Evolutionary conservation across 169 alveolate species (phyloP), one percentile per base, ranked within the genome.

Genomic region (Plasmodium cynomolgi): DNA sequence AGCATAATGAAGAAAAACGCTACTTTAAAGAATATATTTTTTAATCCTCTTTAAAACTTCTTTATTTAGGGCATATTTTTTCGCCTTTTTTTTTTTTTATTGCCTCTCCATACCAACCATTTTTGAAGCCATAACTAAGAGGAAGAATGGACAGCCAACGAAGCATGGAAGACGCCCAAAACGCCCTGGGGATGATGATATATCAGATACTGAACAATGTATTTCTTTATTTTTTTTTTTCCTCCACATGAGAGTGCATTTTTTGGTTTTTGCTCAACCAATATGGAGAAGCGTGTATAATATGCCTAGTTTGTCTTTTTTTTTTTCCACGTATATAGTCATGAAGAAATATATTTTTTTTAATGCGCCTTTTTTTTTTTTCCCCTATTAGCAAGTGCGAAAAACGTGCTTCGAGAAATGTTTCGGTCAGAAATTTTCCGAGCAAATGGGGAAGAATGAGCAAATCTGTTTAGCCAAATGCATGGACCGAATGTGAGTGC

Each of bases 381-480:
- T 31, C 56, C 6, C 83, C 37, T 39, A 54, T 39, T 83, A 96
- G 98, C 97, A 97, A 97, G 98, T 97, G 77, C 92, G 97, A 92
- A 97, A 97, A 94, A 97, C 97, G 3, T 97, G 98, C 92, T 97
- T 97, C 84, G 97, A 96, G 85, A 97, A 97, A 88, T 97, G 99
- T 81, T 96, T 97, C 68, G 97, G 96, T 84, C 94, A 82, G 58
- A 96, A 96, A 73, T 97, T 97, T 83, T 96, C 96, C 29, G 98
- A 96, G 84, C 84, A 94, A 75, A 79, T 97, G 96, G 93, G 96
- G 71, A 97, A 97, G 95, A 84, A 74, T 58, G 98, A 97, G 81
- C 98, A 96, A 83, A 95, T 97, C 23, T 97, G 98, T 84, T 77
- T 97, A 39, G 98, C 98, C 23, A 97, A 97, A 84, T 97, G 99